Conservation (phyloP, 768 basidiomycete species). For the Tricholoma matsutake region DNA sequence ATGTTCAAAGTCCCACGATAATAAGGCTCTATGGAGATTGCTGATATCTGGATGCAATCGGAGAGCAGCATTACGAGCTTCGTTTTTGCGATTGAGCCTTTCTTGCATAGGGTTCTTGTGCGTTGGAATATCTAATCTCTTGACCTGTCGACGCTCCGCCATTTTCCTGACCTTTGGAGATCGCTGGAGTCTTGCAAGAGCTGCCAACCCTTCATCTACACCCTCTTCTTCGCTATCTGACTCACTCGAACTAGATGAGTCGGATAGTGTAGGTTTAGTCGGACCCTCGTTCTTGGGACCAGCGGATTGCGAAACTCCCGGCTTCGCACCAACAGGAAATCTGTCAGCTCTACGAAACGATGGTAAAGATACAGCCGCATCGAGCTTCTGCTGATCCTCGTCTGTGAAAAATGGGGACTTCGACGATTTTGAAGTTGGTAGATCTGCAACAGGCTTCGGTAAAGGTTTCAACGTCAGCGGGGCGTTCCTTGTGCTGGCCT, state of each 20-base stretch:
- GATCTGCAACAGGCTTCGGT: conserved; percentile 4
- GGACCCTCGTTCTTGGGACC: conserved; percentile 30
- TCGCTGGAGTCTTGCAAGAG: conserved; percentile 57
- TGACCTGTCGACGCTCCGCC: conserved; percentile 58
- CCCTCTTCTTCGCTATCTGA: conserved; percentile 49
- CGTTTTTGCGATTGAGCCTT: conserved; percentile 53
- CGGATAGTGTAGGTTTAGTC: conserved; percentile 18
- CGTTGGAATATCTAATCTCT: conserved; percentile 54
- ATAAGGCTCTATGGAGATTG: conserved; percentile 67
- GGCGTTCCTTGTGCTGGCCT: not conserved
- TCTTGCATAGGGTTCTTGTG: conserved; percentile 44
- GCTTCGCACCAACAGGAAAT: conserved; percentile 14
- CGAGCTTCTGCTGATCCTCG: conserved; percentile 33
- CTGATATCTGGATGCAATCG: conserved; percentile 84
- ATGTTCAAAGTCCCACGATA: conserved; percentile 87
- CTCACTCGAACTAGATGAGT: conserved; percentile 40
- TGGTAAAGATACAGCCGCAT: conserved; percentile 34
- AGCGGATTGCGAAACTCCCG: conserved; percentile 14
- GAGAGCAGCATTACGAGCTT: conserved; percentile 56
- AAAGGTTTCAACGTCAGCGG: conserved; percentile 8
- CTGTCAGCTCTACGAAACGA: conserved; percentile 37
- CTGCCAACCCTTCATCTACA: conserved; percentile 44
- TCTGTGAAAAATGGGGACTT: conserved; percentile 26
- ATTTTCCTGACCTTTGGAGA: conserved; percentile 58
- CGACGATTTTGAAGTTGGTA: conserved; percentile 5